Evolutionary conservation across 331 rosid genomes (phyloP).

Genomic region (Stylosanthes scabra): DNA sequence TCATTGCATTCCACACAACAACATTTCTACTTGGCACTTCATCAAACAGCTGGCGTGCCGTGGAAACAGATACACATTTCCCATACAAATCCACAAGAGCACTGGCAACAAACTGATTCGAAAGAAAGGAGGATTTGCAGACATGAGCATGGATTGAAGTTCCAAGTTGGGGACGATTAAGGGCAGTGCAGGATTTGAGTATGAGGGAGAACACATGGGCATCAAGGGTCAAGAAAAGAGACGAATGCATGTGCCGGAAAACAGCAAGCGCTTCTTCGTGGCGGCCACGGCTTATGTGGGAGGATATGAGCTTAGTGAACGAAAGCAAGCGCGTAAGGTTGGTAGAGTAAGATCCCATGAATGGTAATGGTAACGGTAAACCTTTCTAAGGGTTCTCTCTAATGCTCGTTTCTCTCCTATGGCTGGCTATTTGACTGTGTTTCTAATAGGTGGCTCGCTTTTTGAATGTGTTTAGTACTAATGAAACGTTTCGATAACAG

Average conservation of each 20-base stretch:
- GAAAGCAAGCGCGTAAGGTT: conserved; percentile 49
- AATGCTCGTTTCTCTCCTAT: no score
- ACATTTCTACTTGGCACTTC: conserved; percentile 59
- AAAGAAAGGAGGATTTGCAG: conserved; percentile 52
- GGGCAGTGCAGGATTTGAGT: conserved; percentile 75
- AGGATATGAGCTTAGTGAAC: conserved; percentile 56
- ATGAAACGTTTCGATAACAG: no score
- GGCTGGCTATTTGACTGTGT: no score
- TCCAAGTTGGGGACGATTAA: conserved; percentile 55
- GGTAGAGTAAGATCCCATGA: conserved; percentile 49
- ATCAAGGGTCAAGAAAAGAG: conserved; percentile 57
- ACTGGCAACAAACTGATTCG: conserved; percentile 57
- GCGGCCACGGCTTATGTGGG: conserved; percentile 51
- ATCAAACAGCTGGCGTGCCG: conserved; percentile 64
- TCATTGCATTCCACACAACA: conserved; percentile 68
- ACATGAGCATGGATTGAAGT: conserved; percentile 66
- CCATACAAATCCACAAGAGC: conserved; percentile 69
- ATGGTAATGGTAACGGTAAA: neutral
- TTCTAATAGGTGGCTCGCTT: no score
- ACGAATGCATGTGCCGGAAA: conserved; percentile 64
- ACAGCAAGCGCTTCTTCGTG: conserved; percentile 58
- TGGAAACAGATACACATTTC: conserved; percentile 46
- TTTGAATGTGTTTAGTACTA: no score
- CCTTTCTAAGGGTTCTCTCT: no score
- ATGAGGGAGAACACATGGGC: conserved; percentile 75